These are phyloP conservation scores for Cercospora sp. DNA, from an alignment of 2,329 filamentous ascomycete genomes.

Conservation along the genomic window DNA sequence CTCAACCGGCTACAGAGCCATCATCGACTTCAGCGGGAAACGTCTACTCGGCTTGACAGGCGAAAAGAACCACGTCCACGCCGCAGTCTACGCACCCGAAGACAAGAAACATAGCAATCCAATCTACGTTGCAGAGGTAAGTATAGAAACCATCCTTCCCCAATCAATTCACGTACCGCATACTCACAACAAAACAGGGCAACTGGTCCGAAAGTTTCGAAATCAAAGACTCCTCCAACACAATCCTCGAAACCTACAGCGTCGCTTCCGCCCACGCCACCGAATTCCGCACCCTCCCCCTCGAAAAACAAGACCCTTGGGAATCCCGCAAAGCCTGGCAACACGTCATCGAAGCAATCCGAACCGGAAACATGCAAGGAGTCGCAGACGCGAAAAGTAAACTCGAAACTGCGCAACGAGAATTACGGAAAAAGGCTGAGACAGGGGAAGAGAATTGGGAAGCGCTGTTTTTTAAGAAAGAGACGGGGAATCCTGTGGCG, in stretches of 20 bases:
- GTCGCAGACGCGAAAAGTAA: constrained; percentile 35
- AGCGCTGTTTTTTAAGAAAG: constrained; percentile 44
- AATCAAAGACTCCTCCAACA: constrained; percentile 40
- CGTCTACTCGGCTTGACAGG: constrained; percentile 42
- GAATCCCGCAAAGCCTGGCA: constrained; percentile 48
- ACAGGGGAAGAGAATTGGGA: constrained; percentile 42
- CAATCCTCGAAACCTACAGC: constrained; percentile 42
- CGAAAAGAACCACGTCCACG: constrained; percentile 47
- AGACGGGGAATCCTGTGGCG: constrained; percentile 32
- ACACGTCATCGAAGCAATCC: constrained; percentile 43
- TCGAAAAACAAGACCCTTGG: constrained; percentile 47
- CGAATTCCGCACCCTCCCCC: constrained; percentile 32
- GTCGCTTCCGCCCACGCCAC: constrained; percentile 28
- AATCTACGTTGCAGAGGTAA: constrained; percentile 13
- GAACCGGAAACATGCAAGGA: constrained; percentile 47
- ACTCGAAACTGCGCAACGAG: constrained; percentile 42
- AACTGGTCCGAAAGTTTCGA: constrained; percentile 45
- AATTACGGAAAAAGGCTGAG: constrained; percentile 44
- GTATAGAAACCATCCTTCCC: neutral
- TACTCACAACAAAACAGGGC: constrained; percentile 35
- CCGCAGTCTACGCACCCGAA: constrained; percentile 39
- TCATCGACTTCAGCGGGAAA: constrained; percentile 49
- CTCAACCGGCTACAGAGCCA: constrained; percentile 45
- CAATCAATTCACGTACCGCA: neutral
- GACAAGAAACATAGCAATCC: constrained; percentile 36